Percentiles rank a stretch among this genome's conserved stretches.
Conservation (phyloP, 2,329 filamentous ascomycete genomes). For the Thermomyces lanuginosus region DNA sequence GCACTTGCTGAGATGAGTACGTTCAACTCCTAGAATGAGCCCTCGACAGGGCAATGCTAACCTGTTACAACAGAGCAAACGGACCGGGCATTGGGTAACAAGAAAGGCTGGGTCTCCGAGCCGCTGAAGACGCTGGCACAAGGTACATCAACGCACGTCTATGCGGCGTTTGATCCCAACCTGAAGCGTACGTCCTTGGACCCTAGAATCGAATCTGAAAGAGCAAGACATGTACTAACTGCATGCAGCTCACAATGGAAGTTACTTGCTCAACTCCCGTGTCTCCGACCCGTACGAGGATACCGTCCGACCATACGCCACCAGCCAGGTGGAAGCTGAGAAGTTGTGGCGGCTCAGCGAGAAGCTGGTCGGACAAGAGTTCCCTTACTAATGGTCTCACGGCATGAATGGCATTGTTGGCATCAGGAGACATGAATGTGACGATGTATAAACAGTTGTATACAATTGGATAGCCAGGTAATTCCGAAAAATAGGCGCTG, state of each 20-base stretch:
- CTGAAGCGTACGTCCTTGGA: background rate
- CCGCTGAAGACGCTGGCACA: conserved; percentile 12
- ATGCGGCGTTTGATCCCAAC: conserved; percentile 12
- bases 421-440: too few relatives aligned
- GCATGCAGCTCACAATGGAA: conserved; percentile 3
- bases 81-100: conserved; percentile 8
- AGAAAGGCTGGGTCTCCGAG: conserved; percentile 9
- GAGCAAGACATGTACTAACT: too few relatives aligned
- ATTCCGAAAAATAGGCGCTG: too few relatives aligned
- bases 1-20: conserved; percentile 1
- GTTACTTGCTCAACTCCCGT: conserved; percentile 3
- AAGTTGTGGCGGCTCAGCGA: conserved; percentile 8
- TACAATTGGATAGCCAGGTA: too few relatives aligned
- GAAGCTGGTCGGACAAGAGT: conserved; percentile 10
- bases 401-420: too few relatives aligned
- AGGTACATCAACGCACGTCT: conserved; percentile 18
- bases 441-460: too few relatives aligned
- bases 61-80: background rate
- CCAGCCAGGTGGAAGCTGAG: conserved; percentile 4
- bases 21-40: background rate
- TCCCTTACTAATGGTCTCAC: conserved; percentile 4
- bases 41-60: too few relatives aligned
- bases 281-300: conserved; percentile 3
- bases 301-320: conserved; percentile 2
- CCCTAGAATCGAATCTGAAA: too few relatives aligned